These are phyloP conservation scores for Alternaria infectoria DNA, from an alignment of 2,329 filamentous ascomycete species.

Conservation along the genomic window DNA sequence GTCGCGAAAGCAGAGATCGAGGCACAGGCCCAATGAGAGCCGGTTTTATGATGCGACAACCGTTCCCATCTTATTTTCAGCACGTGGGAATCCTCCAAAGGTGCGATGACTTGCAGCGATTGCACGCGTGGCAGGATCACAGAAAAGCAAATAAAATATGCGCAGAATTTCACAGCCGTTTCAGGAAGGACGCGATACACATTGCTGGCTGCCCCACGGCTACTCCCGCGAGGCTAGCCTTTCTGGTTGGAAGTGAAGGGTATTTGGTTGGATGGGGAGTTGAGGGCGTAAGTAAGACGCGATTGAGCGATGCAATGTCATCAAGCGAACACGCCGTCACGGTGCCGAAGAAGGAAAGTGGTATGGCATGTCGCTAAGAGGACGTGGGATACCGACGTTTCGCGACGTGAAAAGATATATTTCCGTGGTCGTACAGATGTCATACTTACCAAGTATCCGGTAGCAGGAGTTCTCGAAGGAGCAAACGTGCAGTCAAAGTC, in stretches of 20 bases:
- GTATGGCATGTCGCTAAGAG: neutral
- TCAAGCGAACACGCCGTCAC: neutral
- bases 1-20: neutral
- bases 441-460: neutral
- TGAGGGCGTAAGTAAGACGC: neutral
- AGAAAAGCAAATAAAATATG: neutral
- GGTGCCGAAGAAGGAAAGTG: neutral
- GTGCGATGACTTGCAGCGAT: neutral
- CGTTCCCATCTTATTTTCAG: neutral
- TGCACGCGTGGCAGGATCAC: neutral
- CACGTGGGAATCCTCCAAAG: neutral
- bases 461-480: neutral
- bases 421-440: neutral
- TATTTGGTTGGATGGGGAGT: neutral
- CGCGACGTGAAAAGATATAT: neutral
- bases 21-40: neutral
- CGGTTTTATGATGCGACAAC: neutral
- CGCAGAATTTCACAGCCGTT: neutral
- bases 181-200: slow-evolving; percentile 17
- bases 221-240: slow-evolving; percentile 31
- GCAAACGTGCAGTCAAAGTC: neutral
- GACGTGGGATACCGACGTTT: neutral
- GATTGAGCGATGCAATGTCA: neutral
- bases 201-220: slow-evolving; percentile 20
- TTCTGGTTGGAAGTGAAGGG: neutral